Evolutionary conservation across 495 filamentous ascomycete genomes (phyloP), one percentile per base, ranked within the genome.

Genomic region (Aspergillus cavernicola): DNA sequence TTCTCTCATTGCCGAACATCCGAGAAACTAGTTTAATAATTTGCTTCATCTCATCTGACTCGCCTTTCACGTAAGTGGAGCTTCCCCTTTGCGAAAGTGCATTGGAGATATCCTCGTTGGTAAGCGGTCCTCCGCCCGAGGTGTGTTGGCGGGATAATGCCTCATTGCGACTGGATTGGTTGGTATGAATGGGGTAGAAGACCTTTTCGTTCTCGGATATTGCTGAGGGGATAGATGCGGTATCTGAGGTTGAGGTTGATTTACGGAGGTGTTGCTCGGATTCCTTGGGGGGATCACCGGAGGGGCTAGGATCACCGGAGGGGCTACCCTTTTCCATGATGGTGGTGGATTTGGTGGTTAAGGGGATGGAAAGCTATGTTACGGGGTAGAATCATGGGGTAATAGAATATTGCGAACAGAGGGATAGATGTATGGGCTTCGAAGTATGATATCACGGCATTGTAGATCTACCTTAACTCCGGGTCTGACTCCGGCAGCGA

Each of bases 1-100:
- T 80, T 26, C 85, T 70, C 36, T 80, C 74, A 37, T 68, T 69
- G 24, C 77, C 86, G 60, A 84, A 90, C 77, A 86, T 86, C 1
- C 79, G 75, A 16, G 83, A 85, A 56, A 87, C 78, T 12, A 86
- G 53, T 24, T 61, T 68, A 53, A 82, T 70, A 31, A 87, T 80
- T 61, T 85, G 82, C 13, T 69, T 76, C 59, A 73, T 75, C 44
- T 83, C 60, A 5, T 60, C 60, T 3, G 36, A 24, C 38, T 82
- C 80, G 16, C 77, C 72, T 13, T 29, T 20, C 22, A 65, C 57
- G 8, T 66, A 49, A 9, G 55, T 65, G 2, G 73, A 73, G 0
- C 66, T 66, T 69, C 69, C 73, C 24, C 80, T 75, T 4, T 70
- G 69, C 19, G 81, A 83, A 5, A 86, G 54, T 0, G 67, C 75